phyloP scores from a whole-genome alignment of 371 early-diverging fungal species.

The Mortierella sp. region DNA sequence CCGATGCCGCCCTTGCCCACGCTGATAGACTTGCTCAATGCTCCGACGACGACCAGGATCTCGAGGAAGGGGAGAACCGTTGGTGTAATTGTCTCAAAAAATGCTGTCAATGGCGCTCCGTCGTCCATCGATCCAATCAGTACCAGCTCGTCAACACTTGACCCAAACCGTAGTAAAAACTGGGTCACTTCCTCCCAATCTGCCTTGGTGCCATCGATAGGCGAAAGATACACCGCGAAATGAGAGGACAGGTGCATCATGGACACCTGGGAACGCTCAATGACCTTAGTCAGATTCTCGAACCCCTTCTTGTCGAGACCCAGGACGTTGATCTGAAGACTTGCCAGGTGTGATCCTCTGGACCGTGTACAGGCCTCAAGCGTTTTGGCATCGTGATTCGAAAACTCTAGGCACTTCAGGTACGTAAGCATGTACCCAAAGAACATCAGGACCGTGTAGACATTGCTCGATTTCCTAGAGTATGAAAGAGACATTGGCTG shows the following conservation, averaged over 20 bases:
- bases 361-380: slow-evolving; percentile 29
- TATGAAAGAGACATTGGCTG: slow-evolving; percentile 19
- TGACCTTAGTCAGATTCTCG: slow-evolving; percentile 21
- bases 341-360: slow-evolving; percentile 24
- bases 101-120: background rate
- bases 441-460: slow-evolving; percentile 26
- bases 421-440: slow-evolving; percentile 32
- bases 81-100: slow-evolving; percentile 17
- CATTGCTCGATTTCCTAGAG: slow-evolving; percentile 18
- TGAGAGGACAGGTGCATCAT: slow-evolving; percentile 24
- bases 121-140: slow-evolving; percentile 10
- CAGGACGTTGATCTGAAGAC: slow-evolving; percentile 22
- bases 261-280: slow-evolving; percentile 22
- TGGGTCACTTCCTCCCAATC: slow-evolving; percentile 15
- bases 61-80: slow-evolving; percentile 11
- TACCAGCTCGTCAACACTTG: slow-evolving; percentile 22
- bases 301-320: slow-evolving; percentile 25
- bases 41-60: slow-evolving; percentile 14
- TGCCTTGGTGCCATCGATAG: slow-evolving; percentile 10
- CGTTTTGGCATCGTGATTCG: slow-evolving; percentile 26
- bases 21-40: background rate
- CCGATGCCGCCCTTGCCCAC: background rate
- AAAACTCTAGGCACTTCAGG: slow-evolving; percentile 23
- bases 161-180: slow-evolving; percentile 10
- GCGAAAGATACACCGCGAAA: slow-evolving; percentile 16